A percentile compares a stretch with the other conserved stretches of the same genome.
phyloP scores from a whole-genome alignment of 2,329 filamentous ascomycete species.

The Lasiodiplodia sp. region DNA sequence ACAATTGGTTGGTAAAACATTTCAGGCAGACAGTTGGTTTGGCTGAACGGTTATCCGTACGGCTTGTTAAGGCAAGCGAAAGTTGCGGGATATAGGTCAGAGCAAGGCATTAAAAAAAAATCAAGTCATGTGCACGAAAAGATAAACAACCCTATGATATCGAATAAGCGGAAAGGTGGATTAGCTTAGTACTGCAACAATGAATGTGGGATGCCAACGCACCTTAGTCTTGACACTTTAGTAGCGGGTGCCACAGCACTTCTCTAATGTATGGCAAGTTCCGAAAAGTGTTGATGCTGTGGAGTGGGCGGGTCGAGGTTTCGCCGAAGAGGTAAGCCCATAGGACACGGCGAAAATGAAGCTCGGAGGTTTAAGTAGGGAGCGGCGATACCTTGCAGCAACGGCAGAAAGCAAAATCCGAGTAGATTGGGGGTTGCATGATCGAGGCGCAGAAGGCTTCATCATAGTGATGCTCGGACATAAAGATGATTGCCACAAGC shows the following conservation, averaged over 20 bases:
- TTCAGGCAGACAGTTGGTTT: too few relatives aligned
- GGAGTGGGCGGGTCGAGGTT: neutral
- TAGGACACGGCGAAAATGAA: slow-evolving; percentile 9
- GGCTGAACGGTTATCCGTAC: too few relatives aligned
- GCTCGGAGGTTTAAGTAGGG: neutral
- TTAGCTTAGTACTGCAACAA: too few relatives aligned
- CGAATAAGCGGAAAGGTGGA: too few relatives aligned
- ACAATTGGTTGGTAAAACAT: too few relatives aligned
- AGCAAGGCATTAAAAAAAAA: too few relatives aligned
- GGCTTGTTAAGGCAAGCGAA: too few relatives aligned
- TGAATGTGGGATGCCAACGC: neutral
- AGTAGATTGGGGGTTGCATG: neutral
- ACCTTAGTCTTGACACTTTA: neutral
- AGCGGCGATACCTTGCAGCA: neutral
- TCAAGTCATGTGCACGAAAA: too few relatives aligned
- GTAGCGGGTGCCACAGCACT: neutral
- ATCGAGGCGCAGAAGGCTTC: neutral
- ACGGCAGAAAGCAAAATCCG: neutral
- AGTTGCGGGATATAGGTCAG: too few relatives aligned
- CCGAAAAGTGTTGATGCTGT: neutral
- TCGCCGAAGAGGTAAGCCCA: neutral
- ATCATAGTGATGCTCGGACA: too few relatives aligned
- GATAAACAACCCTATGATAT: too few relatives aligned
- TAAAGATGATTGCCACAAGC: neutral
- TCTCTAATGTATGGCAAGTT: neutral